These are phyloP conservation scores for Melampsora americana DNA, from an alignment of 1,284 basidiomycete species.

Conservation along the genomic window DNA sequence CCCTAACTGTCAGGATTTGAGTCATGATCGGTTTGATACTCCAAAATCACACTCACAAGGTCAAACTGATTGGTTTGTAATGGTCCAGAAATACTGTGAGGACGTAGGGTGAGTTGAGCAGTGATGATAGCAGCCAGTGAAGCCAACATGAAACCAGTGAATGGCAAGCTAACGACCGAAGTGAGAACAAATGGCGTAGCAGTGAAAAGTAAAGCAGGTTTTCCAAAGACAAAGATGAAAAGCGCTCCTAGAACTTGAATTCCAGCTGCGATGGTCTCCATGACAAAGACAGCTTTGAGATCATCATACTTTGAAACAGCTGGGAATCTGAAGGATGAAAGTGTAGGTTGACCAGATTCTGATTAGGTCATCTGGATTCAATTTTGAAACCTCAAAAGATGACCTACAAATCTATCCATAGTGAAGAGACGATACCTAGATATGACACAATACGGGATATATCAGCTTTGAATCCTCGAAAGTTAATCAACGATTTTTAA, in stretches of 20 bases:
- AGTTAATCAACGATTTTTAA: background rate
- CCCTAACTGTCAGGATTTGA: background rate
- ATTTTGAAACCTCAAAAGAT: background rate
- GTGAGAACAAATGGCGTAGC: constrained; percentile 19
- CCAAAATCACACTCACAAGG: constrained; percentile 5
- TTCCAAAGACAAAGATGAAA: constrained; percentile 11
- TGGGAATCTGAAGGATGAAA: constrained; percentile 8
- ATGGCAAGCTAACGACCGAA: constrained; percentile 21
- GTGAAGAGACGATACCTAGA: constrained; percentile 22
- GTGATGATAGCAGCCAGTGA: constrained; percentile 18
- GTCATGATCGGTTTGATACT: background rate
- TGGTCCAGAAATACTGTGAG: constrained; percentile 10
- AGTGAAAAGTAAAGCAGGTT: constrained; percentile 19
- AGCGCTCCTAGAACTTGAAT: constrained; percentile 28
- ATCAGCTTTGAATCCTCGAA: too few relatives aligned
- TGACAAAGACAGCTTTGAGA: constrained; percentile 13
- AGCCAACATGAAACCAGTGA: constrained; percentile 14
- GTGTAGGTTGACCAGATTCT: background rate
- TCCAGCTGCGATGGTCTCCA: constrained; percentile 6
- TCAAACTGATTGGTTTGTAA: constrained; percentile 19
- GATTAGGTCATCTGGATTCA: background rate
- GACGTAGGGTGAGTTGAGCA: constrained; percentile 8
- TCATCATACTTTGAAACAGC: constrained; percentile 13
- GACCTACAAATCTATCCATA: constrained; percentile 39
- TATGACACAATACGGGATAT: background rate